These are phyloP conservation scores for Ophiocordyceps camponoti-floridani DNA, from an alignment of 2,329 filamentous ascomycete species.

Conservation along the genomic window DNA sequence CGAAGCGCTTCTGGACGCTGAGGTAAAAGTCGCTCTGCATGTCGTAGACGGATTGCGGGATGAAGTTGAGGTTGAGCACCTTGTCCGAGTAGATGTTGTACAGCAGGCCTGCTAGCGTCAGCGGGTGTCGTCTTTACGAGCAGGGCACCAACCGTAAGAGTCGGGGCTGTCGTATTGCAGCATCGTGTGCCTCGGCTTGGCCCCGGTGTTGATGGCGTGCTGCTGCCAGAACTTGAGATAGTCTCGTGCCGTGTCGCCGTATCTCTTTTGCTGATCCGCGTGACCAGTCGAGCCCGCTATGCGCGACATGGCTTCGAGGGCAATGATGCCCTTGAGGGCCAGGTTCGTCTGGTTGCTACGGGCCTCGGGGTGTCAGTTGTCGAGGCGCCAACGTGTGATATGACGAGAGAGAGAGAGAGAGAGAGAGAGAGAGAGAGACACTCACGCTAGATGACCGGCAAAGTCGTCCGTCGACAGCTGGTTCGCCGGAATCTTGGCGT, in stretches of 20 bases:
- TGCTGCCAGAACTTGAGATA: constrained; percentile 60
- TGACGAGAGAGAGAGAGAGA: too few species aligned
- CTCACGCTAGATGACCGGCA: constrained; percentile 40
- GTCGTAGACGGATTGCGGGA: constrained; percentile 57
- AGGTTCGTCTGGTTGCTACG: constrained; percentile 56
- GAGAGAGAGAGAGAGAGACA: too few species aligned
- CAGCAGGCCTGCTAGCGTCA: constrained; percentile 19
- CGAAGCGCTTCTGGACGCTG: constrained; percentile 53
- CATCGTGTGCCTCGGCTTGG: constrained; percentile 47
- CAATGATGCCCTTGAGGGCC: constrained; percentile 69
- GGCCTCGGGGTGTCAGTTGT: not conserved
- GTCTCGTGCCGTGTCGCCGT: constrained; percentile 40
- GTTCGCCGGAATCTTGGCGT: constrained; percentile 53
- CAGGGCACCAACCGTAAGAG: constrained; percentile 20
- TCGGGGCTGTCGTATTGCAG: constrained; percentile 53
- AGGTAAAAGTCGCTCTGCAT: constrained; percentile 65
- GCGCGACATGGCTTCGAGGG: constrained; percentile 62
- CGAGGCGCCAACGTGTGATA: not conserved
- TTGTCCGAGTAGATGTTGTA: constrained; percentile 76
- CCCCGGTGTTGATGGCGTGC: constrained; percentile 50
- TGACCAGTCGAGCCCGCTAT: constrained; percentile 46
- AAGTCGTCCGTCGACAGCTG: constrained; percentile 77
- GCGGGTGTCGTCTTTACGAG: too few species aligned
- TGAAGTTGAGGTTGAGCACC: constrained; percentile 58
- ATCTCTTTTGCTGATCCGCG: constrained; percentile 36